Evolutionary conservation across 306 rosid genomes (phyloP), one percentile per base, ranked within the genome.

Genomic region (Abrus pulchellus): DNA sequence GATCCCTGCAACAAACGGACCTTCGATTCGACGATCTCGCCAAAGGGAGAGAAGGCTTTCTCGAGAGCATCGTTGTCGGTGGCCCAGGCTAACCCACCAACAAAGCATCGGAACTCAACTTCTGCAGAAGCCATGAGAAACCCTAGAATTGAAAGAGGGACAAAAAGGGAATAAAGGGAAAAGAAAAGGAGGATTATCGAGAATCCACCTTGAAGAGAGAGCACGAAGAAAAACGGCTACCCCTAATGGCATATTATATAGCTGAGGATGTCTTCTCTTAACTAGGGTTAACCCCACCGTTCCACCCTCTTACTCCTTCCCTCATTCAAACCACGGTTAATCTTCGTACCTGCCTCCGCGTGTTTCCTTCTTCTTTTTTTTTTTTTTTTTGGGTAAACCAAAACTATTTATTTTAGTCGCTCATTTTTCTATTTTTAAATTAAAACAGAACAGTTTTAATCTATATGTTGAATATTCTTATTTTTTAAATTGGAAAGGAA

Each of bases 81-180:
- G 93, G 99, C 98, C 99, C 99, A 95, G 0, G 99, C 99, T 6
- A 95, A 97, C 87, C 99, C 99, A 44, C 98, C 99, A 72, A 95
- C 98, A 29, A 95, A 95, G 89, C 98, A 93, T 8, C 99, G 70
- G 88, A 1, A 95, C 79, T 95, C 99, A 66, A 84, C 30, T 8
- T 90, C 97, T 1, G 89, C 84, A 0, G 97, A 80, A 40, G 93
- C 89, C 99, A 95, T 94, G 3, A 1, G 5, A 3, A 80, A 87
- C 55, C 68, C 80, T 40, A 53, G 33, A 0, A 1, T 9, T 0
- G 5, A 36, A 36, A 36, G 40, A 0, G 57, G 53, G 63, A 41
- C 28, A 75, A 1, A 41, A 12, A 41, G 0, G 6, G n/a, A 38
- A 10, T 45, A 5, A 38, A 0, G n/a, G 28, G 1, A 33, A 3